A percentile compares a stretch with the other conserved stretches of the same genome.
Evolutionary conservation across 495 filamentous ascomycete species (phyloP).

Genomic region (Achaetomiella virescens): DNA sequence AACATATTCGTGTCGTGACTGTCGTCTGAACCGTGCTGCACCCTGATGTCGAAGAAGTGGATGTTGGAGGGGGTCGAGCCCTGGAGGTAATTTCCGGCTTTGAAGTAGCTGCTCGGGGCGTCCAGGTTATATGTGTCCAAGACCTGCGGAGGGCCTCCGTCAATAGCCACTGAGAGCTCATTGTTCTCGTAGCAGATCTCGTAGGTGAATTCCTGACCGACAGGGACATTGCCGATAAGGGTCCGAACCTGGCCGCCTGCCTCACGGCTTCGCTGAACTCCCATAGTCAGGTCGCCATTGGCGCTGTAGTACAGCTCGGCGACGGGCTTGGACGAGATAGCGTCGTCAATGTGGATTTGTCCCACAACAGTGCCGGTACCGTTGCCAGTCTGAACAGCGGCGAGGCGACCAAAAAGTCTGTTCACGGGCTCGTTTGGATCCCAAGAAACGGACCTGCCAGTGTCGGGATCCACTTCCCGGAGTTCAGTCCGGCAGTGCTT

Average conservation of each 20-base stretch:
- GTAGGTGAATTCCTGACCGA: slow-evolving; percentile 29
- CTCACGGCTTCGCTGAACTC: slow-evolving; percentile 25
- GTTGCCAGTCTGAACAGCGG: neutral
- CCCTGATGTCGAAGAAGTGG: slow-evolving; percentile 27
- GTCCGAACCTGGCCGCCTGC: slow-evolving; percentile 24
- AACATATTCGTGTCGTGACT: no score
- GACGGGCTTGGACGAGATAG: slow-evolving; percentile 31
- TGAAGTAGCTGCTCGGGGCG: slow-evolving; percentile 36
- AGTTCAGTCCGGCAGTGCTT: slow-evolving; percentile 41
- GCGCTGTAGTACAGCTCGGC: slow-evolving; percentile 33
- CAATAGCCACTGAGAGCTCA: slow-evolving; percentile 26
- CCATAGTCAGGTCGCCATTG: slow-evolving; percentile 27
- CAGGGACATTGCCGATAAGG: slow-evolving; percentile 24
- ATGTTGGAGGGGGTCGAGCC: slow-evolving; percentile 26
- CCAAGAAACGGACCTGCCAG: slow-evolving; percentile 18
- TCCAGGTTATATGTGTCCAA: slow-evolving; percentile 26
- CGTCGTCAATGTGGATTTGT: slow-evolving; percentile 33
- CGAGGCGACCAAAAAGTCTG: slow-evolving; percentile 25
- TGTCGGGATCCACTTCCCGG: slow-evolving; percentile 26
- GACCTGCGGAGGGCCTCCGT: slow-evolving; percentile 22
- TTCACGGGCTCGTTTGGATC: slow-evolving; percentile 28
- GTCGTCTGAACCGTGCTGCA: slow-evolving; percentile 26
- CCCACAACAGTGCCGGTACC: slow-evolving; percentile 30
- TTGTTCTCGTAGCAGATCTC: slow-evolving; percentile 29
- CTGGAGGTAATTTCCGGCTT: slow-evolving; percentile 41